phyloP scores from a whole-genome alignment of 257 asterid species.

The Penstemon davidsonii region DNA sequence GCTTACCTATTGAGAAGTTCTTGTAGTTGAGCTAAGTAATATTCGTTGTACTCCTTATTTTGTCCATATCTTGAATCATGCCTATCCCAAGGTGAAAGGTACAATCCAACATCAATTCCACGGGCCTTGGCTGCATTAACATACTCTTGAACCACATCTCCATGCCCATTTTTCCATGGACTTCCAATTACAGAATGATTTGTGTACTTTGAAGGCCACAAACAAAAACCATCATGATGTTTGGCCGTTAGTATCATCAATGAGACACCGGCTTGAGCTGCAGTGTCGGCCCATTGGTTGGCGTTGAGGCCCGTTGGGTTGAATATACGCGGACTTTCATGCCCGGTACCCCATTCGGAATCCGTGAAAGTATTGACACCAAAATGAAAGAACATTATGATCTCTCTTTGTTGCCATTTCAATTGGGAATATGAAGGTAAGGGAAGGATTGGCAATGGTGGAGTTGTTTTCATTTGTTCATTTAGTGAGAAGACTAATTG shows the following conservation, averaged over 20 bases:
- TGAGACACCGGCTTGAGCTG: slow-evolving; percentile 62
- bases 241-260: slow-evolving; percentile 82
- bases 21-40: slow-evolving; percentile 89
- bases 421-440: slow-evolving; percentile 72
- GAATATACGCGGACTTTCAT: slow-evolving; percentile 64
- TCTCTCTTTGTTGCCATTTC: slow-evolving; percentile 91
- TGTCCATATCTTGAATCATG: slow-evolving; percentile 80
- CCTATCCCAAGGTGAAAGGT: slow-evolving; percentile 96
- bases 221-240: slow-evolving; percentile 95
- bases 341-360: slow-evolving; percentile 91
- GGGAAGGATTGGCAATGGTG: slow-evolving; percentile 89
- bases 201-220: slow-evolving; percentile 90
- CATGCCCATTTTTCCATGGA: slow-evolving; percentile 72
- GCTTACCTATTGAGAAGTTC: slow-evolving; percentile 71
- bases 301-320: slow-evolving; percentile 64
- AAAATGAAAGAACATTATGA: slow-evolving; percentile 85
- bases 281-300: slow-evolving; percentile 77
- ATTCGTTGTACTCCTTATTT: slow-evolving; percentile 64
- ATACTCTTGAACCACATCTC: slow-evolving; percentile 72
- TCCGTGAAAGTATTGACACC: slow-evolving; percentile 90
- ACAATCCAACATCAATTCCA: slow-evolving; percentile 68
- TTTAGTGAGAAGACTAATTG: slow-evolving; percentile 20
- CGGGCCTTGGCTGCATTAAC: slow-evolving; percentile 62
- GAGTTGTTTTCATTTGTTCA: slow-evolving; percentile 39
- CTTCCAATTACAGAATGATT: slow-evolving; percentile 75